Evolutionary conservation across 1,284 basidiomycete genomes (phyloP).

Genomic region (Heterobasidion annosum): DNA sequence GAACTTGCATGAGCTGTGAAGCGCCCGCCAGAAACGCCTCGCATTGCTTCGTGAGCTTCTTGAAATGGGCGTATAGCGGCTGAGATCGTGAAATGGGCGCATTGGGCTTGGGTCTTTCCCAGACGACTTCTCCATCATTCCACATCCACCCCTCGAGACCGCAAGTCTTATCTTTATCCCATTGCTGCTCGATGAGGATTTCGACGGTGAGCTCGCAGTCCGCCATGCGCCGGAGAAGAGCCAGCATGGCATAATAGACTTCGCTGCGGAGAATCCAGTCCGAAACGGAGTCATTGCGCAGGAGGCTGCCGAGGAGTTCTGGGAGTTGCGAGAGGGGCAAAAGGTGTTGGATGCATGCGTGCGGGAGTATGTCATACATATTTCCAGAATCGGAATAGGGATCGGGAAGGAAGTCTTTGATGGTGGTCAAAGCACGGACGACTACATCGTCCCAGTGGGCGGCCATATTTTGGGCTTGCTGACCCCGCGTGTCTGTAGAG

Average conservation of each 20-base stretch:
- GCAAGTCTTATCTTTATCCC: slow-evolving; percentile 26
- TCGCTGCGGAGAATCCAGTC: slow-evolving; percentile 41
- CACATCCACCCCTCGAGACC: slow-evolving; percentile 43
- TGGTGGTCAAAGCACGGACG: slow-evolving; percentile 27
- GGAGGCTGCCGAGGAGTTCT: slow-evolving; percentile 31
- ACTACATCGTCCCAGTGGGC: slow-evolving; percentile 32
- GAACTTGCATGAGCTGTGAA: slow-evolving; percentile 24
- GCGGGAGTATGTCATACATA: slow-evolving; percentile 40
- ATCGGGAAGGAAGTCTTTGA: slow-evolving; percentile 32
- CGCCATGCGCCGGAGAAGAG: slow-evolving; percentile 35
- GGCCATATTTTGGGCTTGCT: slow-evolving; percentile 10
- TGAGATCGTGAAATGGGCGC: slow-evolving; percentile 14
- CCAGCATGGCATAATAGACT: slow-evolving; percentile 38
- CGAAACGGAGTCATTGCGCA: slow-evolving; percentile 45
- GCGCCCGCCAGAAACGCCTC: slow-evolving; percentile 41
- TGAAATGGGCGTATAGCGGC: slow-evolving; percentile 42
- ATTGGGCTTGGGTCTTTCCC: slow-evolving; percentile 20
- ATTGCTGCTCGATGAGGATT: slow-evolving; percentile 31
- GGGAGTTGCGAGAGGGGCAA: slow-evolving; percentile 37
- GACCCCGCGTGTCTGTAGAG: not conserved
- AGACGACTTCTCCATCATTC: slow-evolving; percentile 29
- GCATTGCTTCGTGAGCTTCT: slow-evolving; percentile 41
- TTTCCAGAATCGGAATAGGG: slow-evolving; percentile 33
- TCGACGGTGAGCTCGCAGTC: slow-evolving; percentile 42
- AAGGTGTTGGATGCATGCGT: slow-evolving; percentile 30